These are phyloP conservation scores for Avena atlantica DNA, from an alignment of 176 grass and related monocot genomes.

Conservation along the genomic window DNA sequence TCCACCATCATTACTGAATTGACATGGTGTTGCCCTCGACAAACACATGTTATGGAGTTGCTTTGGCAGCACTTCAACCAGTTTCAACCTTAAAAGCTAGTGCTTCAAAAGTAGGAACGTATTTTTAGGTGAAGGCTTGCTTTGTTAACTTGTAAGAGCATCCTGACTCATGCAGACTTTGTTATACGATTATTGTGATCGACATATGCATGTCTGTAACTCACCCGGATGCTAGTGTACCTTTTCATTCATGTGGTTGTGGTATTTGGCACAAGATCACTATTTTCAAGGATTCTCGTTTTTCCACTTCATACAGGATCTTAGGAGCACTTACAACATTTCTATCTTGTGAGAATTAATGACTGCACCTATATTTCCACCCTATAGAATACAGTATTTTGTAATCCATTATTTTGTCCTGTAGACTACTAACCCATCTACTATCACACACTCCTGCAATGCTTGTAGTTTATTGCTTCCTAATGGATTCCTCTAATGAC, in stretches of 20 bases:
- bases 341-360: constrained; percentile 15
- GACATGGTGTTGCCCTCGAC: neutral
- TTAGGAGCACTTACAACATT: neutral
- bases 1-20: constrained; percentile 7
- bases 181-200: constrained; percentile 15
- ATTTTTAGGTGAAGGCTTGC: constrained; percentile 46
- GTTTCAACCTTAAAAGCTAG: neutral
- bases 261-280: neutral
- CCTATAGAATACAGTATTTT: neutral
- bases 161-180: constrained; percentile 30
- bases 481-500: constrained; percentile 9
- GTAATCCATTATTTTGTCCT: no score
- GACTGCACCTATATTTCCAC: neutral
- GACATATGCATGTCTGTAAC: neutral
- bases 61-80: neutral
- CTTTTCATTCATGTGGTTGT: constrained; percentile 27
- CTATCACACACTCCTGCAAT: no score
- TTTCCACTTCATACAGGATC: constrained; percentile 12
- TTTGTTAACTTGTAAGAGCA: constrained; percentile 40
- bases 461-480: neutral
- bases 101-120: neutral
- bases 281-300: constrained; percentile 3
- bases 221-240: constrained; percentile 25
- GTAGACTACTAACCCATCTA: no score
- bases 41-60: neutral